Evolutionary conservation across 1,139 yeast species (phyloP), one percentile per base, ranked within the genome.

Genomic region (Pichia sp.): DNA sequence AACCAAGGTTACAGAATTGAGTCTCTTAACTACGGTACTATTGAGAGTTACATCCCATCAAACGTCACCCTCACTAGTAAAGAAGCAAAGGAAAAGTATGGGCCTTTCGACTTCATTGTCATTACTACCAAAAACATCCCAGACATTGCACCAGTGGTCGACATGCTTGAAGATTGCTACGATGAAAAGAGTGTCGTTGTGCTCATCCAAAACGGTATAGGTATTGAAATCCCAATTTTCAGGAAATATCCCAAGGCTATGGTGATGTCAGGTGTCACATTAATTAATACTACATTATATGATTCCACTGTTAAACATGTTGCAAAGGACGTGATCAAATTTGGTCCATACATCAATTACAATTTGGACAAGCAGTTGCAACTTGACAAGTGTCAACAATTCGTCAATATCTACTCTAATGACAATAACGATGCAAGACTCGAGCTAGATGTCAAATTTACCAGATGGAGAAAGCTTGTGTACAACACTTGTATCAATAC

Each of bases 51-150:
- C 74, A 66, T 63, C 43, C 88, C 91, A 0, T 56, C 63, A 15
- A 54, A 66, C 34, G 52, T 71, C 2, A 63, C 59, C 28, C 52
- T 49, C 13, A 52, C 64, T 2, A 43, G 52, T n/a, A 43, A 33
- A 4, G 53, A 48, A 19, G 56, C 53, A 2, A 32, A 42, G 27
- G 41, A 47, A 23, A 22, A 42, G 25, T 50, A 51, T 40, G 74
- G 77, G 0, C 74, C 72, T 2, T 83, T 70, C 51, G 93, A 82
- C 48, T 83, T 65, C 50, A 64, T 81, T 19, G 64, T 82, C 4
- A 69, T 83, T 27, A 67, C 85, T 34, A 78, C 85, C 30, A 83
- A 83, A 52, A 81, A 78, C 48, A 66, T 80, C 17, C 93, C 93
- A 5, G 93, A 82, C 50, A 57, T 74, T 3, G 63, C 68, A 39